Evolutionary conservation across 192 early-diverging fungal genomes (phyloP), one percentile per base, ranked within the genome.

Genomic region (Umbelopsis sp.): DNA sequence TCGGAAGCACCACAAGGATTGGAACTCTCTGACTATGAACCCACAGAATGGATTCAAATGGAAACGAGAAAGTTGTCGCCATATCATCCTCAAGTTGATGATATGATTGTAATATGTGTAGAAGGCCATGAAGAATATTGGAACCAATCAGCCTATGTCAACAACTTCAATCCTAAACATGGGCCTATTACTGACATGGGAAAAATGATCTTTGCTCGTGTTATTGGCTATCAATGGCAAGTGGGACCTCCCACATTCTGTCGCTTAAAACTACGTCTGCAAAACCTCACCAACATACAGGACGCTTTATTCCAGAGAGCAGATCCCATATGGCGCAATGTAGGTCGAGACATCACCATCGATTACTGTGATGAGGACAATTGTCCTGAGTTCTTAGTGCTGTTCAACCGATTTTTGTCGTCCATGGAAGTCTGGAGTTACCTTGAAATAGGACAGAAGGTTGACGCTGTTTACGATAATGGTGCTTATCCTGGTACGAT

Each of bases 221-320:
- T 93, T 1, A 76, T 77, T 1, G 73, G 80, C 25, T 76, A 89
- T 66, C 77, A 78, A 25, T 93, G 90, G 78, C 75, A 80, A 8
- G 89, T 91, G 10, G 92, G 92, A 0, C 92, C 90, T 9, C 92
- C 90, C 3, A 83, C 88, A 0, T 90, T 81, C 74, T 93, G 92
- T 71, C 80, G 79, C 0, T 71, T 87, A 12, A 87, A 83, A 62
- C 65, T 91, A 17, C 70, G 83, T 51, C 53, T 87, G 36, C 73
- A 81, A 16, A 82, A 79, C 25, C 53, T 79, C 22, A 80, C 77
- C 25, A 82, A 84, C 21, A 71, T 87, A 22, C 81, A 84, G 6
- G 82, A 83, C 11, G 74, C 83, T 24, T 71, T 87, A 1, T 54
- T 74, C 24, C 81, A 86, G 49, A 36, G 32, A 36, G 50, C 54